These are phyloP conservation scores for Aquilaria yunnanensis DNA, from an alignment of 345 rosid species.

Conservation along the genomic window DNA sequence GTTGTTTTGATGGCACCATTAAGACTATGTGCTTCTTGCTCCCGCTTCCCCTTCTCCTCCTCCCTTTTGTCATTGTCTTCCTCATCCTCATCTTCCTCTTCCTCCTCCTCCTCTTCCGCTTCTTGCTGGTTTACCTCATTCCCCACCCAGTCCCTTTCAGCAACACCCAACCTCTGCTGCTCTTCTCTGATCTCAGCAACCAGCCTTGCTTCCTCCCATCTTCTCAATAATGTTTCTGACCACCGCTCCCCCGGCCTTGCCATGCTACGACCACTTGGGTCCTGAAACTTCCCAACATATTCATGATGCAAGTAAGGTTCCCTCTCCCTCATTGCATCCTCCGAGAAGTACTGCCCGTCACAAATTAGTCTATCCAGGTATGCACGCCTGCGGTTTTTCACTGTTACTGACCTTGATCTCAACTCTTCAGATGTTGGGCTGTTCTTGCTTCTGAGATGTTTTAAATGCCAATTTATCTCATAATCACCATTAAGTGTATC, in stretches of 20 bases:
- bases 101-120: conserved; percentile 44
- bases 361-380: conserved; percentile 53
- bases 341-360: conserved; percentile 80
- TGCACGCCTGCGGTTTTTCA: conserved; percentile 82
- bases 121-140: conserved; percentile 34
- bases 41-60: conserved; percentile 15
- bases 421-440: conserved; percentile 64
- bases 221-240: conserved; percentile 92
- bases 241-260: conserved; percentile 93
- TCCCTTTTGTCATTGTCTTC: conserved; percentile 40
- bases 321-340: conserved; percentile 96
- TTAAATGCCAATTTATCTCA: conserved; percentile 82
- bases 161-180: conserved; percentile 83
- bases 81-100: conserved; percentile 35
- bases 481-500: conserved; percentile 58
- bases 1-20: too few relatives aligned
- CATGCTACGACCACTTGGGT: conserved; percentile 65
- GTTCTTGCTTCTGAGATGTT: conserved; percentile 55
- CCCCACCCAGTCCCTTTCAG: conserved; percentile 80
- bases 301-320: conserved; percentile 95
- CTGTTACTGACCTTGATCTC: conserved; percentile 52
- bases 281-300: conserved; percentile 95
- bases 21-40: too few relatives aligned
- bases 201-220: conserved; percentile 74
- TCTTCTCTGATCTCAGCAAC: conserved; percentile 76